These are phyloP conservation scores for Macrolepiota fuliginosa DNA, from an alignment of 768 basidiomycete genomes.

Conservation along the genomic window DNA sequence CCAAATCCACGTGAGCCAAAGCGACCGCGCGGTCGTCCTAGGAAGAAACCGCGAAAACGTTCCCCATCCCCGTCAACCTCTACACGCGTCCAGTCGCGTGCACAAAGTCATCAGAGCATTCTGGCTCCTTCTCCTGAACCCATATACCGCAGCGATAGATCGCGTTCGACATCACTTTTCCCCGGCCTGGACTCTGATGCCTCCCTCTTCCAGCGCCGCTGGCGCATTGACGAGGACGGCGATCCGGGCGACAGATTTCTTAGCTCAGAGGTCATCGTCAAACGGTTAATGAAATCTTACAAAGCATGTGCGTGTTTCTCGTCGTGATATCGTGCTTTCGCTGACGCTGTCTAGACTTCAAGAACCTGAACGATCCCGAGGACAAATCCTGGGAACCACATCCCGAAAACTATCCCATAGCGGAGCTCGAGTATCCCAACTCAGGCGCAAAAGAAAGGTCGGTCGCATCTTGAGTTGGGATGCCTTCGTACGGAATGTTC, in stretches of 20 bases:
- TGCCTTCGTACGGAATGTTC: background rate
- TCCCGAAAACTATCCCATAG: constrained; percentile 58
- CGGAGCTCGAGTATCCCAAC: constrained; percentile 80
- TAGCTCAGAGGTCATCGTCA: constrained; percentile 67
- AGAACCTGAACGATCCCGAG: constrained; percentile 57
- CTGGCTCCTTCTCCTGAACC: constrained; percentile 48
- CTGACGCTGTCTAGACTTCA: constrained; percentile 53
- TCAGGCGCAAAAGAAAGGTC: constrained; percentile 66
- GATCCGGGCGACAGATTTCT: constrained; percentile 48
- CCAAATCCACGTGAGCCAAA: constrained; percentile 38
- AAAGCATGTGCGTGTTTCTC: constrained; percentile 48
- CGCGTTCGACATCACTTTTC: constrained; percentile 62
- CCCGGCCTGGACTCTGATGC: constrained; percentile 34
- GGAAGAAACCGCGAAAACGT: constrained; percentile 30
- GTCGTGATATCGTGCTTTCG: background rate
- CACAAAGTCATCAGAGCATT: constrained; percentile 37
- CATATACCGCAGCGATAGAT: constrained; percentile 57
- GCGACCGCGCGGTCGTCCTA: constrained; percentile 29
- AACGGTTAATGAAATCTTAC: constrained; percentile 61
- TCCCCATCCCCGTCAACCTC: constrained; percentile 32
- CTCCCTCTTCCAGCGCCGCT: constrained; percentile 40
- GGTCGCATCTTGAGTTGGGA: constrained; percentile 14
- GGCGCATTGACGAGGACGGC: constrained; percentile 52
- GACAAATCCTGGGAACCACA: constrained; percentile 66
- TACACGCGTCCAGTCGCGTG: constrained; percentile 45